Conservation (phyloP, 2,329 filamentous ascomycete genomes). For the Hypoxylon sp. region DNA sequence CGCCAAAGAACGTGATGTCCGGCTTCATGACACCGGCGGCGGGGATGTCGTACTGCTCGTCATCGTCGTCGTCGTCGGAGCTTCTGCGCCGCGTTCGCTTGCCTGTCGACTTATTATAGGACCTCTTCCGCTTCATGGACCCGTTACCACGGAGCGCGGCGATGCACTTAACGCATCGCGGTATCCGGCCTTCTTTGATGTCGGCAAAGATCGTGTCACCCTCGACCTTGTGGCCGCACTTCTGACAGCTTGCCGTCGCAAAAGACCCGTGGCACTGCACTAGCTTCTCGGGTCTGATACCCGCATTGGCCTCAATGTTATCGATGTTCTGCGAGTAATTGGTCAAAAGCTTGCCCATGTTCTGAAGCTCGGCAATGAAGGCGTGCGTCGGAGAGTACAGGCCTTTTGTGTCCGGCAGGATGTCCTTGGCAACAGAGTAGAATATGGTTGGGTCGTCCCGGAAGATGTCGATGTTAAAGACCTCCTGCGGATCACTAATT, state of each 20-base stretch:
- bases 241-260: constrained; percentile 87
- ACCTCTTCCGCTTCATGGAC: constrained; percentile 64
- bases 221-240: constrained; percentile 76
- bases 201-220: constrained; percentile 83
- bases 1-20: constrained; percentile 98
- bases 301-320: constrained; percentile 89
- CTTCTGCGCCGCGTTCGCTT: constrained; percentile 49
- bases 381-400: constrained; percentile 89
- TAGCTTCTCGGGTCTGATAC: constrained; percentile 80
- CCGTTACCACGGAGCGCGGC: constrained; percentile 59
- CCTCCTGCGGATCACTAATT: constrained; percentile 85
- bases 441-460: constrained; percentile 87
- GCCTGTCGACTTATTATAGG: constrained; percentile 55
- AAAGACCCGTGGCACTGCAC: constrained; percentile 98
- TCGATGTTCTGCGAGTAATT: constrained; percentile 99
- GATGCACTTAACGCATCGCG: constrained; percentile 78
- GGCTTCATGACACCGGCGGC: constrained; percentile 89
- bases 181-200: constrained; percentile 78
- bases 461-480: constrained; percentile 92
- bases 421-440: constrained; percentile 90
- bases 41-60: constrained; percentile 70
- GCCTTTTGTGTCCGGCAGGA: constrained; percentile 76
- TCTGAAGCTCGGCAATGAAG: constrained; percentile 89
- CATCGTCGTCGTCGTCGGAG: constrained; percentile 56
- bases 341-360: constrained; percentile 87